Conservation (phyloP, 495 filamentous ascomycete species). For the Aspergillus kassunensis region DNA sequence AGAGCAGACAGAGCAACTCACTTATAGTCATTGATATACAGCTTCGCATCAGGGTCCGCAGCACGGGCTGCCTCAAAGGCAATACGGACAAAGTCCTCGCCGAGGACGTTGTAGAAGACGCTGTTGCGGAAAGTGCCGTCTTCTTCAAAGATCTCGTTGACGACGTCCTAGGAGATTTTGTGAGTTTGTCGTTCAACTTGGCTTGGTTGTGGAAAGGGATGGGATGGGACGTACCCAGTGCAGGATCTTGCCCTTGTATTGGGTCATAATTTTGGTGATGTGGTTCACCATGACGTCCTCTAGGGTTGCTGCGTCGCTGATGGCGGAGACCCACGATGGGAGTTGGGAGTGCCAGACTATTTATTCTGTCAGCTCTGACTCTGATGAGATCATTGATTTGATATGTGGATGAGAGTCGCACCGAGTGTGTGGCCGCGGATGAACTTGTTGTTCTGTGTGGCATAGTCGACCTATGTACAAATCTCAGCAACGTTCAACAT, state of each 20-base stretch:
- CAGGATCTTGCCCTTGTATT: constrained; percentile 44
- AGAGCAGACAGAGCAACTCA: constrained; percentile 14
- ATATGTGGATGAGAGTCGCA: constrained; percentile 13
- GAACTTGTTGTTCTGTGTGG: constrained; percentile 40
- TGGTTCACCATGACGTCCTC: constrained; percentile 35
- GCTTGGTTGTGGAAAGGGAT: background rate
- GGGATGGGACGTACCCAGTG: constrained; percentile 47
- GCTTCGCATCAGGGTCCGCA: constrained; percentile 54
- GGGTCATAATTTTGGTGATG: constrained; percentile 22
- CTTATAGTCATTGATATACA: constrained; percentile 62
- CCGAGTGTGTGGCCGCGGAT: constrained; percentile 50
- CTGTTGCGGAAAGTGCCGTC: constrained; percentile 56
- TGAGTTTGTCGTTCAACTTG: too few relatives aligned
- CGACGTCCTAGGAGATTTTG: constrained; percentile 48
- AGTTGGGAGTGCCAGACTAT: constrained; percentile 52
- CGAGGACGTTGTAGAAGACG: constrained; percentile 54
- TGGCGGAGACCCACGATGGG: constrained; percentile 43
- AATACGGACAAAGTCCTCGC: constrained; percentile 54
- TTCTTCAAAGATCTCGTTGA: constrained; percentile 69
- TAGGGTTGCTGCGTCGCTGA: constrained; percentile 42
- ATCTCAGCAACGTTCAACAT: background rate
- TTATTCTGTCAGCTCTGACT: too few relatives aligned
- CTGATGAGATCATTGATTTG: too few relatives aligned
- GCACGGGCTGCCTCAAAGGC: constrained; percentile 53
- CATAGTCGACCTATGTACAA: constrained; percentile 45